These are phyloP conservation scores for Fusarium bactridioides DNA, from an alignment of 2,329 filamentous ascomycete species.

Conservation along the genomic window DNA sequence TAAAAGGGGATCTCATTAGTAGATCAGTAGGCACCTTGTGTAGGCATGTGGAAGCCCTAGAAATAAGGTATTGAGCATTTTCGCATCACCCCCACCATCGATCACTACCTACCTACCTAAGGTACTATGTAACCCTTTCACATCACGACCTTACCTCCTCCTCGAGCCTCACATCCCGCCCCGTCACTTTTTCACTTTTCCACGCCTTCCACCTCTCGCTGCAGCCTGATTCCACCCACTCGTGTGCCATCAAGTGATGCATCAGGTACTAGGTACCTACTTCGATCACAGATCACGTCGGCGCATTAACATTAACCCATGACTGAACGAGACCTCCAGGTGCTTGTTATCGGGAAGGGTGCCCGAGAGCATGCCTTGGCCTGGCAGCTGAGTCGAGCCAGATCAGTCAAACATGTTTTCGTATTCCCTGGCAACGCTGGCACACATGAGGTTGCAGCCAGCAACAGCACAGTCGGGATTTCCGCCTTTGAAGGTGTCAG, in stretches of 20 bases:
- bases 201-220: neutral
- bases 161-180: neutral
- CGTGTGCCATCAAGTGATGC: neutral
- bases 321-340: conserved; percentile 21
- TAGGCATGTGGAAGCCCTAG: neutral
- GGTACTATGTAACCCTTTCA: neutral
- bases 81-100: too few relatives aligned
- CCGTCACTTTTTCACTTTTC: neutral
- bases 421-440: conserved; percentile 72
- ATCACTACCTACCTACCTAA: too few relatives aligned
- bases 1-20: neutral
- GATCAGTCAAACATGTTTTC: conserved; percentile 66
- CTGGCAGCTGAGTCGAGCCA: conserved; percentile 75
- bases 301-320: neutral
- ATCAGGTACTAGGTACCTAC: neutral
- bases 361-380: conserved; percentile 79
- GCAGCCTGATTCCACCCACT: too few relatives aligned
- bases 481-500: conserved; percentile 58
- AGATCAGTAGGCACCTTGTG: neutral
- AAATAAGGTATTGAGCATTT: too few relatives aligned
- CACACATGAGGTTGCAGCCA: conserved; percentile 49
- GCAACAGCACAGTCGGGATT: conserved; percentile 57
- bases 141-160: neutral
- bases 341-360: conserved; percentile 77
- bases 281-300: neutral